phyloP scores from a whole-genome alignment of 2,329 filamentous ascomycete species.

The Phaeosphaeria sp. region DNA sequence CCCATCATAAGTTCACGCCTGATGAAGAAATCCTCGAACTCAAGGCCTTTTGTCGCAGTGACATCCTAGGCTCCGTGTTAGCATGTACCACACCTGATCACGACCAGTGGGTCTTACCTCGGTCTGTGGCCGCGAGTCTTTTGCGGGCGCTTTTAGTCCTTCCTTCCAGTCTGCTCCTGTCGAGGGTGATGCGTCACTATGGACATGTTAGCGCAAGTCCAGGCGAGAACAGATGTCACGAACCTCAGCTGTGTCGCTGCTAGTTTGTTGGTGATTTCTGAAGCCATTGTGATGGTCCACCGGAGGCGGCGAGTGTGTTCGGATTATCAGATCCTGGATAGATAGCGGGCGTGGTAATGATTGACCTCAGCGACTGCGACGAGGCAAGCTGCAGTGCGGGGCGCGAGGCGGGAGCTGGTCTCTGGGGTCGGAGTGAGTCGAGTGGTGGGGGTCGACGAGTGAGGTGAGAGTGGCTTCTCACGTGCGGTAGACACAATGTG shows the following conservation, averaged over 20 bases:
- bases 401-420: constrained; percentile 19
- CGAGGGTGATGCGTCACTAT: constrained; percentile 55
- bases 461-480: constrained; percentile 18
- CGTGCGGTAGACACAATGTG: constrained; percentile 18
- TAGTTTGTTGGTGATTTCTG: constrained; percentile 63
- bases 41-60: constrained; percentile 94
- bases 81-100: neutral
- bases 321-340: constrained; percentile 20
- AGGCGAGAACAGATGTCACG: constrained; percentile 13
- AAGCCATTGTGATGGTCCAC: constrained; percentile 52
- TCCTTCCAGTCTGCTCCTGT: constrained; percentile 75
- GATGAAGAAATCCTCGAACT: constrained; percentile 96
- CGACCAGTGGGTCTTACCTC: constrained; percentile 63
- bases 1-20: constrained; percentile 97
- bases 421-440: constrained; percentile 15
- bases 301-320: constrained; percentile 23
- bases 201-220: constrained; percentile 19
- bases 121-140: constrained; percentile 80
- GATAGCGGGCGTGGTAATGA: constrained; percentile 12
- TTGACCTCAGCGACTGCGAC: constrained; percentile 25
- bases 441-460: constrained; percentile 21
- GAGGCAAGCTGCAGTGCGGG: constrained; percentile 24
- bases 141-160: constrained; percentile 72
- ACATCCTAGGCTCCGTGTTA: constrained; percentile 74
- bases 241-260: constrained; percentile 61